phyloP scores from a whole-genome alignment of 495 filamentous ascomycete genomes.

The Lasiosphaeriaceae sp. region DNA sequence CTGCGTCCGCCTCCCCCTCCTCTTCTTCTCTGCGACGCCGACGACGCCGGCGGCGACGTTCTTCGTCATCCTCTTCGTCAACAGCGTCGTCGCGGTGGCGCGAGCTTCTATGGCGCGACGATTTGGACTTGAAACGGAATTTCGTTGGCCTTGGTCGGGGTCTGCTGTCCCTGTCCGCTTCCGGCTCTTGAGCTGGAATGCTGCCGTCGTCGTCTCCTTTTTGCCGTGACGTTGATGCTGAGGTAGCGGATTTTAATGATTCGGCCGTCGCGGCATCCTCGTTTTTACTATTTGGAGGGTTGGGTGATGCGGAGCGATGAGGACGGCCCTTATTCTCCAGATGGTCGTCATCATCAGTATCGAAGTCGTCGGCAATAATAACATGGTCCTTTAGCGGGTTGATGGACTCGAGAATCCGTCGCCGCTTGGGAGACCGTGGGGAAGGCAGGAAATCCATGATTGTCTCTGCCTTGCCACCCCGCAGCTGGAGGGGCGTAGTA shows the following conservation, averaged over 20 bases:
- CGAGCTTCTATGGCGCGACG: constrained; percentile 18
- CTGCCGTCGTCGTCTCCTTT: too few relatives aligned
- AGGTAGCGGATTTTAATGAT: too few relatives aligned
- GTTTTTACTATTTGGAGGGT: too few relatives aligned
- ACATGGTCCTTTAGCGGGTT: constrained; percentile 27
- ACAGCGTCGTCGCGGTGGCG: constrained; percentile 35
- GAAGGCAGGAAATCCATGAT: neutral
- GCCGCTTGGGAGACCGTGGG: constrained; percentile 40
- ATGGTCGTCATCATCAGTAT: neutral
- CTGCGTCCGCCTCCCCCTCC: neutral
- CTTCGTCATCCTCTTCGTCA: constrained; percentile 8
- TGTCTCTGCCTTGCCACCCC: neutral
- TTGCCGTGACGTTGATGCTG: too few relatives aligned
- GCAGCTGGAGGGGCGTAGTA: too few relatives aligned
- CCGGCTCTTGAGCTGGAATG: neutral
- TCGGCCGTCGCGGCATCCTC: too few relatives aligned
- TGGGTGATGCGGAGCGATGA: neutral
- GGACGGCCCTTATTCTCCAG: neutral
- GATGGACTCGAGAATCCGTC: constrained; percentile 43
- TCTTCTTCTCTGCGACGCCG: neutral
- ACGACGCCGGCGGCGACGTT: neutral
- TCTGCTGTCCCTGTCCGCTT: neutral
- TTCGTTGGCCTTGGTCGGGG: neutral
- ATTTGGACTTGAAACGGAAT: constrained; percentile 17
- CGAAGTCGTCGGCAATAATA: neutral